Evolutionary conservation across 2,329 filamentous ascomycete genomes (phyloP).

Genomic region (Saccharata proteae): DNA sequence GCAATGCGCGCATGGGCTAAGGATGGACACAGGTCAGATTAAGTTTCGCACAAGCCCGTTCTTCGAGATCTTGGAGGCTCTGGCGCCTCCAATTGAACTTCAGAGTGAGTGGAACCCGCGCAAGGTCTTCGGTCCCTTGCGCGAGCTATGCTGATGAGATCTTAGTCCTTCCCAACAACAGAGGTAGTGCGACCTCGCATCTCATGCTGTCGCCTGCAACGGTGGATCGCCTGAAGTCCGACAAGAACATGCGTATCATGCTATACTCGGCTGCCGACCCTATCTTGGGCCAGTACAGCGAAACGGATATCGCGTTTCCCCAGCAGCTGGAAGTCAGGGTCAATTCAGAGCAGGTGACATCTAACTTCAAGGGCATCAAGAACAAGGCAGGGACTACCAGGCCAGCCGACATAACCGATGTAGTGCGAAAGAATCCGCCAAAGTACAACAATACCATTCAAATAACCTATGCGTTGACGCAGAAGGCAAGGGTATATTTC

Average conservation of each 20-base stretch:
- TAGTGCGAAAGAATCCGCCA: conserved; percentile 57
- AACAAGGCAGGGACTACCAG: conserved; percentile 92
- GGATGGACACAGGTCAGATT: conserved; percentile 26
- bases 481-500: conserved; percentile 46
- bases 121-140: neutral
- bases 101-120: conserved; percentile 48
- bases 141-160: neutral
- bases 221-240: conserved; percentile 44
- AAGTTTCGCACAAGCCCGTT: conserved; percentile 73
- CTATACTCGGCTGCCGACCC: conserved; percentile 66
- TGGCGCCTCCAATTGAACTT: conserved; percentile 55
- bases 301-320: conserved; percentile 70
- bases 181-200: conserved; percentile 47
- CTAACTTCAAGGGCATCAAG: conserved; percentile 89
- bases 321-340: conserved; percentile 87
- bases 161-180: conserved; percentile 48
- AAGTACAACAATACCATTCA: conserved; percentile 66
- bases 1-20: neutral
- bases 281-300: conserved; percentile 15
- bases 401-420: conserved; percentile 78
- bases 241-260: conserved; percentile 60
- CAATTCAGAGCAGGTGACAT: conserved; percentile 77
- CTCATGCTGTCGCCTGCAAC: conserved; percentile 43
- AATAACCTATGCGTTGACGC: conserved; percentile 85
- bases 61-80: conserved; percentile 54